Evolutionary conservation across 805 yeast genomes (phyloP), one percentile per base, ranked within the genome.

Genomic region (Candida orba): DNA sequence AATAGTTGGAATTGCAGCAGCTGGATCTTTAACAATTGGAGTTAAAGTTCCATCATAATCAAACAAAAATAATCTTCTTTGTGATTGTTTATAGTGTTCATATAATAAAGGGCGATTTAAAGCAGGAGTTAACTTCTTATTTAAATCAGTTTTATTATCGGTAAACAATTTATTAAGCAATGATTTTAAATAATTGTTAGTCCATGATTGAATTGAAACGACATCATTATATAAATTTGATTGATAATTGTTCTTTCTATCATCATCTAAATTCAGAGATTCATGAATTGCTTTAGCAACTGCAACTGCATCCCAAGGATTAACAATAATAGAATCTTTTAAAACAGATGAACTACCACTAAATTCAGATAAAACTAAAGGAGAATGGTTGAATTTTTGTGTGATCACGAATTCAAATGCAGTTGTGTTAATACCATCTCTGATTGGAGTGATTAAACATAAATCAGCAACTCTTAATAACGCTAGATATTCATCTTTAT

Each of bases 1-100:
- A 4, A 81, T 79, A 1, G 95, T 80, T 3, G 99, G 99, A 35
- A 93, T 84, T 0, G 99, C 99, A 0, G 98, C 97, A n/a, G 91
- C 88, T 2, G 99, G 99, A 54, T 93, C 98, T 34, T 79, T 76
- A 4, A 93, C 99, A 58, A 93, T 93, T 13, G 98, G 98, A 0
- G 99, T 88, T 52, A 93, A 71, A 1, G 99, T 93, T 25, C 99
- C 99, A 61, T 93, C 99, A 61, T 93, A 93, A 65, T 93, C 99
- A 65, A 93, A 90, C 54, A 93, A 63, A 54, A 93, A 88, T 46
- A 93, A 65, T 49, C 98, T 74, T 53, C 84, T 74, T 30, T 75
- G 49, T 0, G 96, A 78, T 20, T 61, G 52, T 38, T 73, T 62
- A 62, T 87, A 93, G 45, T 75, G 73, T 20, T 74, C 68, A 44